Conservation (phyloP, 257 asterid species). For the Solanum habrochaites region DNA sequence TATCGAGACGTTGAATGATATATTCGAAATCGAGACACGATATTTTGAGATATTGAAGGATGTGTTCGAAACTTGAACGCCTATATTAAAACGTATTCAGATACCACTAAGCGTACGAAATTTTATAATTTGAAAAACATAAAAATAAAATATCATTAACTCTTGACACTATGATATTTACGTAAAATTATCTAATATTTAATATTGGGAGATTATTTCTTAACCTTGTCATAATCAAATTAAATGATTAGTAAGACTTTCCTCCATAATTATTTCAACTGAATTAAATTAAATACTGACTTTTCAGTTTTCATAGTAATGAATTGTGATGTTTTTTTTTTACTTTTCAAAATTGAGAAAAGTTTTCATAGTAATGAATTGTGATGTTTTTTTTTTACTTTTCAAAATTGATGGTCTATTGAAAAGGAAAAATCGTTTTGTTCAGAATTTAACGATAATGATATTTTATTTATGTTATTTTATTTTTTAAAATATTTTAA, state of each 20-base stretch:
- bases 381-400: background rate
- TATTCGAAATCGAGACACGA: fast-evolving
- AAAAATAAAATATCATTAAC: background rate
- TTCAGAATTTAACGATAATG: no score
- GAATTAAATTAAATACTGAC: background rate
- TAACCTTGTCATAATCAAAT: background rate
- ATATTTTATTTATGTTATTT: no score
- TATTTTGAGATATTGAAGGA: background rate
- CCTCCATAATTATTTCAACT: background rate
- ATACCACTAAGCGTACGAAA: background rate
- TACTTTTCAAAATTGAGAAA: background rate
- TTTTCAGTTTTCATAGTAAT: background rate
- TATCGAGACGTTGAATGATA: fast-evolving
- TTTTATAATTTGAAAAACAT: no score
- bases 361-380: background rate
- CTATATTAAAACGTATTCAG: fast-evolving
- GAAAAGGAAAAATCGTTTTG: no score
- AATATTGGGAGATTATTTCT: background rate
- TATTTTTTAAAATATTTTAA: no score
- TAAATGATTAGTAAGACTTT: background rate
- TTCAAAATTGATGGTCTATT: background rate
- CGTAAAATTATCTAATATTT: no score
- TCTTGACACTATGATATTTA: no score
- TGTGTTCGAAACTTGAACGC: fast-evolving
- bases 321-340: background rate